Base-by-base conservation (phyloP, 139 green algal species). In the Trebouxia sp. region DNA sequence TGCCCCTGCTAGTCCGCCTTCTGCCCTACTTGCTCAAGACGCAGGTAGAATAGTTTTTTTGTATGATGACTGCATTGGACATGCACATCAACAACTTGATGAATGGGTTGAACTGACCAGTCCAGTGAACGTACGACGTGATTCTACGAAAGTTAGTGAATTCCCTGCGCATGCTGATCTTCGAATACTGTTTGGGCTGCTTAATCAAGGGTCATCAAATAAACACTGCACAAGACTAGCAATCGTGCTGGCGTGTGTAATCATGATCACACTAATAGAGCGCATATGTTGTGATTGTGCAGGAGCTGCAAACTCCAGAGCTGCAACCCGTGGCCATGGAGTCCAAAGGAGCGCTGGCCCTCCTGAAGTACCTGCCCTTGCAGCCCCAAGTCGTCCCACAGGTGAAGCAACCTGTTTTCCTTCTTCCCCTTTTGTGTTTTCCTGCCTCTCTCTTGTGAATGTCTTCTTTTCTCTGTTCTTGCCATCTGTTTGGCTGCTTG, bases 361-460 rank as follows among this genome's bases (percentile, higher is more conserved):
- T 89, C 75, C 69, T 90, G 35, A 95, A 96, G 84, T 96, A 96
- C 83, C 76, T 94, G 51, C 83, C 85, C 7, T 83, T 90, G 58
- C 56, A 30, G 39, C 47, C 47, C 47, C 32, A 43, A 43, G 45
- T 65, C 72, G 43, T 79, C n/a, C 69, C 69, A 12, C 69, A 77
- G 69, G 69, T 77, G 32, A 72, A 32, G 12, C 4, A 0, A 9
- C 32, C 30, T 38, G 24, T 32, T 41, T 24, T 14, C 35, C 14
- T 17, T 24, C 62, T n/a, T 22, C 12, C 22, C 26, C 55, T 15
- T 30, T 65, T 65, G 55, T 5, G 32, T 24, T 37, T 37, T 65
- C 24, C 32, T 24, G 12, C 35, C 55, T 37, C 5, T 1, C 22
- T 53, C 14, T 2, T 6, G 4, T 53, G 47, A 53, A 14, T 17